A percentile compares a stretch with the other conserved stretches of the same genome.
These are phyloP conservation scores for Blastobotrys raffinosifermentans DNA, from an alignment of 1,139 yeast genomes.

Conservation along the genomic window DNA sequence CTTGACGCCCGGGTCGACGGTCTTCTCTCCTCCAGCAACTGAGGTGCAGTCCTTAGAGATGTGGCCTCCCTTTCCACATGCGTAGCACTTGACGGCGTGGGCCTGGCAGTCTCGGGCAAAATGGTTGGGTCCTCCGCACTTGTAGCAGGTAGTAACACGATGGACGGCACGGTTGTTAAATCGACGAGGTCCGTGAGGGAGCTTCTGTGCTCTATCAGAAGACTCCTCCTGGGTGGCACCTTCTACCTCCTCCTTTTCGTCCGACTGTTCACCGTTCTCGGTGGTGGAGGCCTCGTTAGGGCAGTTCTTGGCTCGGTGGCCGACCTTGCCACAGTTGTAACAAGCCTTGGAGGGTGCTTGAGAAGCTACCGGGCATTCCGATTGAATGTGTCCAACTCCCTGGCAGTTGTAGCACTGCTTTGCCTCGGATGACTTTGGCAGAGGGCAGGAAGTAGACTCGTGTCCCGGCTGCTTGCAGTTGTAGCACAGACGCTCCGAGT, in stretches of 20 bases:
- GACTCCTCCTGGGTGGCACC: too few relatives aligned
- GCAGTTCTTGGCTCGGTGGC: constrained; percentile 70
- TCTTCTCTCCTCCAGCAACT: constrained; percentile 13
- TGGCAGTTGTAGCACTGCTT: constrained; percentile 85
- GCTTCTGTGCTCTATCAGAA: too few relatives aligned
- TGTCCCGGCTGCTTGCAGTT: constrained; percentile 85
- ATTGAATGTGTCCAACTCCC: constrained; percentile 63
- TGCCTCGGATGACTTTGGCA: constrained; percentile 74
- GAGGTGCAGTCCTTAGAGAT: constrained; percentile 69
- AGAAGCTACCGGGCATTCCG: constrained; percentile 47
- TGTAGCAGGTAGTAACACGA: constrained; percentile 64
- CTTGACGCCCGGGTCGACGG: constrained; percentile 34
- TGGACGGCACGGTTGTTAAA: too few relatives aligned
- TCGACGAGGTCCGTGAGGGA: too few relatives aligned
- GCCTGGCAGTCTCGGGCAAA: constrained; percentile 89
- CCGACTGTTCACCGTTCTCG: too few relatives aligned
- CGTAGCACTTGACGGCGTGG: constrained; percentile 70
- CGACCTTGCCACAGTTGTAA: constrained; percentile 61
- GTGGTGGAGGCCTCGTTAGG: too few relatives aligned
- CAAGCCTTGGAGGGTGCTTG: constrained; percentile 13
- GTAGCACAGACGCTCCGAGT: constrained; percentile 81
- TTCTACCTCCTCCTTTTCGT: too few relatives aligned
- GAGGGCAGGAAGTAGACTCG: constrained; percentile 79
- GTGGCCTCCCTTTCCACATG: constrained; percentile 83
- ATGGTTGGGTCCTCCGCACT: constrained; percentile 92